Percentiles rank a stretch among this genome's conserved stretches.
phyloP scores from a whole-genome alignment of 2,329 filamentous ascomycete genomes.

The Colletotrichum ledebouriae region DNA sequence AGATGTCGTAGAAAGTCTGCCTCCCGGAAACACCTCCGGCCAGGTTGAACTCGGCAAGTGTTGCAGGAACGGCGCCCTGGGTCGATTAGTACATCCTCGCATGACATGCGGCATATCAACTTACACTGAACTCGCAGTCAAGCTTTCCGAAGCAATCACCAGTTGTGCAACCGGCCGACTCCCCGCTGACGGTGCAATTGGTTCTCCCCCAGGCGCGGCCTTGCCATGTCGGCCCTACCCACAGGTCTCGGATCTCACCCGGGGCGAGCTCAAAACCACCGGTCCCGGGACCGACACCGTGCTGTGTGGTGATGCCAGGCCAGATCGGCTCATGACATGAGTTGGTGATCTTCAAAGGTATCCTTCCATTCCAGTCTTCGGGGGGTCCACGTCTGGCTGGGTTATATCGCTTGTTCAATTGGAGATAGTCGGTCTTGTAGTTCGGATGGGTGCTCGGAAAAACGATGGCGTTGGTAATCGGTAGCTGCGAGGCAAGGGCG shows the following conservation, averaged over 20 bases:
- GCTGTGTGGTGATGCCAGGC: constrained; percentile 81
- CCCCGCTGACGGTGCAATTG: constrained; percentile 81
- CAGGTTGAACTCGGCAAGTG: constrained; percentile 85
- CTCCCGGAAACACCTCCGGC: constrained; percentile 70
- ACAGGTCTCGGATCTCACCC: constrained; percentile 70
- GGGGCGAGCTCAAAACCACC: constrained; percentile 77
- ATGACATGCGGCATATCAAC: constrained; percentile 46
- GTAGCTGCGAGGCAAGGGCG: constrained; percentile 27
- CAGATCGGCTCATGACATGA: constrained; percentile 79
- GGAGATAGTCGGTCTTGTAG: constrained; percentile 45
- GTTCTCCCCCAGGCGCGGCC: constrained; percentile 87
- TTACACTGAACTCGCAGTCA: constrained; percentile 77
- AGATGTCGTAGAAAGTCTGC: constrained; percentile 88
- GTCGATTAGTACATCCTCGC: not conserved
- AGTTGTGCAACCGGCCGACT: constrained; percentile 77
- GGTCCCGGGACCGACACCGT: constrained; percentile 74
- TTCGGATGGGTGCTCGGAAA: constrained; percentile 30
- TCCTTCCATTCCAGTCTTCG: constrained; percentile 53
- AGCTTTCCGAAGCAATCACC: constrained; percentile 82
- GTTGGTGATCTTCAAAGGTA: constrained; percentile 79
- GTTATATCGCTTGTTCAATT: constrained; percentile 45
- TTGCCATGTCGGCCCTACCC: constrained; percentile 81
- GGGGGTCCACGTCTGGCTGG: constrained; percentile 50
- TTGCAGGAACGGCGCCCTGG: constrained; percentile 79
- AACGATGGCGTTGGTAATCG: constrained; percentile 19